Evolutionary conservation across 805 yeast species (phyloP), one percentile per base, ranked within the genome.

Genomic region (Myxozyma neotropica): DNA sequence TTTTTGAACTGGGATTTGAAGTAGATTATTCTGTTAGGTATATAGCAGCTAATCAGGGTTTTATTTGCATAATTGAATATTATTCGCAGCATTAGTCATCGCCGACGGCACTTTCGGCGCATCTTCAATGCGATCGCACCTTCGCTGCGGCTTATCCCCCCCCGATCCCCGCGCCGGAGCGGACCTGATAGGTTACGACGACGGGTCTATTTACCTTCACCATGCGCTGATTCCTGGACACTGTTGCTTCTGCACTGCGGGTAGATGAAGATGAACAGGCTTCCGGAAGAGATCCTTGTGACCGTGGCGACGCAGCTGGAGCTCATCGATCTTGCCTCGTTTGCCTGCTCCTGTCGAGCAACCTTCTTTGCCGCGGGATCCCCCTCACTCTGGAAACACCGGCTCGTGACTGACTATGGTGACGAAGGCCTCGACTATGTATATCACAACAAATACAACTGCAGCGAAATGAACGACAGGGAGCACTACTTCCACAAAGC

Each of bases 341-440:
- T 53, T 27, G 57, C 43, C 27, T 13, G 29, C 10, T 5, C 44
- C 17, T 33, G 31, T 15, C 42, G 45, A 6, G 42, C 51, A 10
- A 13, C 24, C 15, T 31, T 36, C 4, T 15, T 10, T n/a, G 43
- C 51, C 12, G 17, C 46, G 8, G 6, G 27, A 19, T 5, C 43
- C 2, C 19, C 42, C 8, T 12, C 39, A 15, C n/a, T 45, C 31
- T 53, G 57, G 57, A 24, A 29, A 8, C n/a, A 31, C 15, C 35
- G 51, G 12, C 43, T 53, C 23, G 24, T 13, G 12, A 36, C 3
- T 3, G 57, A 53, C 44, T 53, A 45, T n/a, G 50, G 57, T 39
- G n/a, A 40, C 33, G 57, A 53, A 38, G 57, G 57, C 2, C 29
- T 53, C 23, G 35, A 21, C 21, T 26, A 21, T 17, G 51, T 26